A percentile compares a stretch with the other conserved stretches of the same genome.
Evolutionary conservation across 139 green algal species (phyloP).

Genomic region (Coelastrella sp.): DNA sequence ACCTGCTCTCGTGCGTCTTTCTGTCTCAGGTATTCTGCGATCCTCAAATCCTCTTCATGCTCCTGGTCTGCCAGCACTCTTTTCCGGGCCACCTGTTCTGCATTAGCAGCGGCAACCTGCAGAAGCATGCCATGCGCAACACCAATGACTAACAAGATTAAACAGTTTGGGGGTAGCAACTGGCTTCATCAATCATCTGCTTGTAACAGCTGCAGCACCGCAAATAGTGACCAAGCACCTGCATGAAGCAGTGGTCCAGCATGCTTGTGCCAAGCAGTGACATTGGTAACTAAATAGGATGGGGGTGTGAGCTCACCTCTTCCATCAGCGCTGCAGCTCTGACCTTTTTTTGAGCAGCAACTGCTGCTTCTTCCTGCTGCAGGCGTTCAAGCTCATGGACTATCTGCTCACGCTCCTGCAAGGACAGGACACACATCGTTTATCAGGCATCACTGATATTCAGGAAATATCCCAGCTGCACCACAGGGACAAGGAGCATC

Average conservation of each 20-base stretch:
- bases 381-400: slow-evolving; percentile 75
- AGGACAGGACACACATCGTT: neutral
- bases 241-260: neutral
- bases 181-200: neutral
- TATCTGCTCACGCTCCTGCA: slow-evolving; percentile 68
- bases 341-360: slow-evolving; percentile 70
- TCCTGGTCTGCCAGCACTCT: slow-evolving; percentile 73
- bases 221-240: neutral
- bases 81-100: slow-evolving; percentile 84
- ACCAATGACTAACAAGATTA: neutral
- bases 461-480: too few species aligned
- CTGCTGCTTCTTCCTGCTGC: slow-evolving; percentile 74
- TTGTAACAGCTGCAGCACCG: neutral
- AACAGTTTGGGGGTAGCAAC: neutral
- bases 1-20: slow-evolving; percentile 81
- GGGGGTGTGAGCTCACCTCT: slow-evolving; percentile 48
- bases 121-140: slow-evolving; percentile 43
- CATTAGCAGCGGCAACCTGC: slow-evolving; percentile 79
- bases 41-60: slow-evolving; percentile 83
- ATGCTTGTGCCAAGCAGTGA: neutral
- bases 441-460: too few species aligned
- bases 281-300: neutral
- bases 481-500: too few species aligned
- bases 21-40: slow-evolving; percentile 81
- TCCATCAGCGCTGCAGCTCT: slow-evolving; percentile 57